These are phyloP conservation scores for Lodderomyces jiufengensis DNA, from an alignment of 1,139 yeast genomes.

Conservation along the genomic window DNA sequence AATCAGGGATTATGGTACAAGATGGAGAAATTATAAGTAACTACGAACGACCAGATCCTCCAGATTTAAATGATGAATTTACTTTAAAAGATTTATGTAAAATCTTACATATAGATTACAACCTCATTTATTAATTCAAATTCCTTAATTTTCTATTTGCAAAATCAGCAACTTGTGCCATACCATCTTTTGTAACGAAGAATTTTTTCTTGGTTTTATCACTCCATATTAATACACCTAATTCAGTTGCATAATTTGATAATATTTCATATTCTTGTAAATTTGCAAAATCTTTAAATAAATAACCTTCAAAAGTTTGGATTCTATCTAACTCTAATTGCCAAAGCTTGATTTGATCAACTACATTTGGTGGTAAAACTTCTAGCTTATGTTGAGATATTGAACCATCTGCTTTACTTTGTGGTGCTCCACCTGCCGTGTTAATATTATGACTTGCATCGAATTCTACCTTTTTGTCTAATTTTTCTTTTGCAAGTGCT, in stretches of 20 bases:
- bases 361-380: slow-evolving; percentile 88
- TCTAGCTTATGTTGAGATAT: slow-evolving; percentile 49
- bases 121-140: slow-evolving; percentile 12
- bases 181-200: slow-evolving; percentile 81
- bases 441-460: slow-evolving; percentile 56
- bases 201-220: slow-evolving; percentile 72
- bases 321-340: slow-evolving; percentile 93
- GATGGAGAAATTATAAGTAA: slow-evolving; percentile 6
- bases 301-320: slow-evolving; percentile 80
- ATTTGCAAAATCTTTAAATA: slow-evolving; percentile 80
- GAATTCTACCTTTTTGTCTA: slow-evolving; percentile 64
- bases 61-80: slow-evolving; percentile 11
- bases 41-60: slow-evolving; percentile 3
- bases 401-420: slow-evolving; percentile 22
- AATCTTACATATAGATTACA: slow-evolving; percentile 15
- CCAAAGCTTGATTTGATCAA: slow-evolving; percentile 94
- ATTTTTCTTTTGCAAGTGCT: slow-evolving; percentile 60
- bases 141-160: slow-evolving; percentile 57
- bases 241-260: slow-evolving; percentile 77
- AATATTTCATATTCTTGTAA: slow-evolving; percentile 74
- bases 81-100: slow-evolving; percentile 17
- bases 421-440: slow-evolving; percentile 45
- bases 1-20: neutral
- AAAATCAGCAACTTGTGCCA: slow-evolving; percentile 79
- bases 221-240: slow-evolving; percentile 87